These are phyloP conservation scores for Suaeda aralocaspica DNA, from an alignment of 148 eudicot species.

Conservation along the genomic window DNA sequence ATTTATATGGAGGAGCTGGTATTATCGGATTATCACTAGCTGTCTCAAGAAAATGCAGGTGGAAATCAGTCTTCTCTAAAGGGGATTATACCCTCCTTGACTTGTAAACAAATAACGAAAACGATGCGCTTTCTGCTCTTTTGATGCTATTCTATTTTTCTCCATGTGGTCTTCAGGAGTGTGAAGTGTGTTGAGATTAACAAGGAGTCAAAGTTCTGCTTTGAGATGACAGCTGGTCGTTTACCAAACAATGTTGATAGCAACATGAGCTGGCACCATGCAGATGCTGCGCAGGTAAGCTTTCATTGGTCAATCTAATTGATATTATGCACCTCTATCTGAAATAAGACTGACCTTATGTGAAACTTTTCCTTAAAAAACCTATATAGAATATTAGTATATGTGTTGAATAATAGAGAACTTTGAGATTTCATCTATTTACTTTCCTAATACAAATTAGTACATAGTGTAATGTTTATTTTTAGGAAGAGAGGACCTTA, in stretches of 20 bases:
- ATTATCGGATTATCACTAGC: constrained; percentile 96
- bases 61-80: constrained; percentile 9
- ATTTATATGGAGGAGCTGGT: constrained; percentile 97
- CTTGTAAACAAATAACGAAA: constrained; percentile 9
- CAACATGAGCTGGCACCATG: constrained; percentile 92
- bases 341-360: too few relatives aligned
- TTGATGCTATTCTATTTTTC: constrained; percentile 13
- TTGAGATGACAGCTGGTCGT: constrained; percentile 81
- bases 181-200: constrained; percentile 89
- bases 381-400: too few relatives aligned
- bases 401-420: too few relatives aligned
- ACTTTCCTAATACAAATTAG: too few relatives aligned
- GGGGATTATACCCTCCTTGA: not conserved
- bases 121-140: not conserved
- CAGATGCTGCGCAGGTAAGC: constrained; percentile 74
- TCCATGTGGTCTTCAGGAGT: constrained; percentile 41
- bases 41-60: constrained; percentile 81
- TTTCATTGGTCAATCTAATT: not conserved
- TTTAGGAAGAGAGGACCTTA: too few relatives aligned
- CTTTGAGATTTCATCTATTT: too few relatives aligned
- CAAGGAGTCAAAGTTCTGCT: constrained; percentile 83
- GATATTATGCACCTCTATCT: too few relatives aligned
- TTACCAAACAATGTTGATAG: constrained; percentile 55
- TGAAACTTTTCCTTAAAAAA: too few relatives aligned
- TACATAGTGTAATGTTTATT: too few relatives aligned